Evolutionary conservation across 306 rosid species (phyloP).

Genomic region (Inga oerstediana): DNA sequence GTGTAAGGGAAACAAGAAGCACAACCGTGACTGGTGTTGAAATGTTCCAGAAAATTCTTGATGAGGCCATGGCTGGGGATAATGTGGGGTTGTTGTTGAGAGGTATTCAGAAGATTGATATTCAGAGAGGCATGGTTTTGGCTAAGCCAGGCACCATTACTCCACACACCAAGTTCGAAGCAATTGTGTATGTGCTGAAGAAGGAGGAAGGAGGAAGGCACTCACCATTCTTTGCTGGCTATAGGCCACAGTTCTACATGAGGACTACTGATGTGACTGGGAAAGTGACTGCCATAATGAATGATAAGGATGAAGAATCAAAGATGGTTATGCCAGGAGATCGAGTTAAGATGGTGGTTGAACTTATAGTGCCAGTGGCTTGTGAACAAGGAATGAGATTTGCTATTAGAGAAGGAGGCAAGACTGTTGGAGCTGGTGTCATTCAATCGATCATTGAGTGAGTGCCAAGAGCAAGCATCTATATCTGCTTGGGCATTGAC

Average conservation of each 20-base stretch:
- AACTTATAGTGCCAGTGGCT: constrained; percentile 67
- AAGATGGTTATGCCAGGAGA: constrained; percentile 98
- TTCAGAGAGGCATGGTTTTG: constrained; percentile 94
- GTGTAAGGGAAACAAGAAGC: constrained; percentile 70
- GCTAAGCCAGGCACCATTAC: constrained; percentile 84
- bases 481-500: constrained; percentile 19
- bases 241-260: constrained; percentile 90
- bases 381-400: too few relatives aligned
- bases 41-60: constrained; percentile 88
- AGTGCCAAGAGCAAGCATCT: constrained; percentile 9
- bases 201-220: constrained; percentile 94
- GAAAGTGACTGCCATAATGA: constrained; percentile 68
- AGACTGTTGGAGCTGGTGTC: constrained; percentile 89
- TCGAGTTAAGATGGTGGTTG: constrained; percentile 82
- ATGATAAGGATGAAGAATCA: constrained; percentile 88
- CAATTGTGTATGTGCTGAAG: constrained; percentile 88
- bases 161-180: constrained; percentile 81
- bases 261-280: constrained; percentile 94
- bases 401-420: too few relatives aligned
- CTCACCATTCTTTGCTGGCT: constrained; percentile 76
- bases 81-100: constrained; percentile 87
- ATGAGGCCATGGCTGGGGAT: constrained; percentile 86
- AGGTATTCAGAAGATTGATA: constrained; percentile 80
- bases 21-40: constrained; percentile 89
- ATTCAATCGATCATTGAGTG: constrained; percentile 79